phyloP scores from a whole-genome alignment of 2,329 filamentous ascomycete genomes.

The Cadophora gregata region DNA sequence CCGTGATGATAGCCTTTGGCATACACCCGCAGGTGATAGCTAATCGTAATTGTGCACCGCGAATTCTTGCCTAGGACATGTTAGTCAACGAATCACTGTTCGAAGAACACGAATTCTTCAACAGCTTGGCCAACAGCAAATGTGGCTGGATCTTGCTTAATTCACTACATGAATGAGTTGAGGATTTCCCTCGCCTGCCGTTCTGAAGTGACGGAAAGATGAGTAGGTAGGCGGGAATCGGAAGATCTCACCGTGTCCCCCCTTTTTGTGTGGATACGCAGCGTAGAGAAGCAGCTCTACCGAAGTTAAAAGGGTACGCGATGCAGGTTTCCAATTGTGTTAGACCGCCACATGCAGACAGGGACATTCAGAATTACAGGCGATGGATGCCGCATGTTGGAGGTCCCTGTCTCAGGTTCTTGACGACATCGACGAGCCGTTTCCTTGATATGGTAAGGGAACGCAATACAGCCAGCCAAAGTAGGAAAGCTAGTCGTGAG shows the following conservation, averaged over 20 bases:
- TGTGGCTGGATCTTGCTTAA: background rate
- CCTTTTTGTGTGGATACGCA: too few species aligned
- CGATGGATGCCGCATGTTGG: too few species aligned
- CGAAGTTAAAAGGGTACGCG: too few species aligned
- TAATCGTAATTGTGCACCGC: background rate
- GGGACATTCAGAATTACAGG: too few species aligned
- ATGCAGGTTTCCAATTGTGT: too few species aligned
- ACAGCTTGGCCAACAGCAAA: slow-evolving; percentile 2
- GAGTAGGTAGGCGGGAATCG: background rate
- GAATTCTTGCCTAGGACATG: background rate
- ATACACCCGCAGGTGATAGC: background rate
- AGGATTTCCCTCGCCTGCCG: background rate
- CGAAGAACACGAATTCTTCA: background rate
- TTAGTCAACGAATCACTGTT: background rate
- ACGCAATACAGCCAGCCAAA: background rate
- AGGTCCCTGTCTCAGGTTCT: too few species aligned
- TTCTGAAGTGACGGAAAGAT: too few species aligned
- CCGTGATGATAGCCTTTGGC: too few species aligned
- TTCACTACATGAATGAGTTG: background rate
- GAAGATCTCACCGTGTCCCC: background rate
- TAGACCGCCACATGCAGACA: too few species aligned
- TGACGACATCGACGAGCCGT: too few species aligned
- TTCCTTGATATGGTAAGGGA: too few species aligned
- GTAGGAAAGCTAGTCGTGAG: background rate
- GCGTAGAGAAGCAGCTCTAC: too few species aligned